These are phyloP conservation scores for Linnemannia hyalina DNA, from an alignment of 192 early-diverging fungal species.

Conservation along the genomic window DNA sequence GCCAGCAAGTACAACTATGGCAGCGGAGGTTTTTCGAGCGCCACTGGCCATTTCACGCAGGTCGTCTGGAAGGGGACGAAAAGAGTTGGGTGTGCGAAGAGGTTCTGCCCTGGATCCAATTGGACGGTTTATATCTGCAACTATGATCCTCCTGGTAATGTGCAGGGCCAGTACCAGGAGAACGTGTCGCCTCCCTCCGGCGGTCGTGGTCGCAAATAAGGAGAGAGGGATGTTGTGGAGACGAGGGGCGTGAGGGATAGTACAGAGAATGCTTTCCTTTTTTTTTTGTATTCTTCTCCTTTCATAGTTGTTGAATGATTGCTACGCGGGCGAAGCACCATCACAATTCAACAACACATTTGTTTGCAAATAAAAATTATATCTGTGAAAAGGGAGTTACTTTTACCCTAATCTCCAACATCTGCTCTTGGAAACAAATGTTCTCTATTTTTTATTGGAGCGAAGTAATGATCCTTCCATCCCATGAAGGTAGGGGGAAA, in stretches of 20 bases:
- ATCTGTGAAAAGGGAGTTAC: too few relatives aligned
- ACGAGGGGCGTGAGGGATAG: neutral
- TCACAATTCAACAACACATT: too few relatives aligned
- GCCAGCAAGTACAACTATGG: slow-evolving; percentile 47
- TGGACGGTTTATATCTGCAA: slow-evolving; percentile 52
- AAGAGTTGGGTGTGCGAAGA: slow-evolving; percentile 27
- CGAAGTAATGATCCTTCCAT: too few relatives aligned
- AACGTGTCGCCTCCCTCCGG: slow-evolving; percentile 39
- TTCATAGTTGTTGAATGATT: neutral
- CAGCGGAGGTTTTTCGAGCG: slow-evolving; percentile 37
- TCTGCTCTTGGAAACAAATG: too few relatives aligned
- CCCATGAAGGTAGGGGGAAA: too few relatives aligned
- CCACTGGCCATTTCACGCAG: slow-evolving; percentile 62
- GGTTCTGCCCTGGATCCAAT: slow-evolving; percentile 28
- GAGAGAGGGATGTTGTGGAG: too few relatives aligned
- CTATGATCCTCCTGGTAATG: slow-evolving; percentile 56
- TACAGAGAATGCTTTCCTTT: neutral
- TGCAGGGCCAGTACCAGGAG: slow-evolving; percentile 15
- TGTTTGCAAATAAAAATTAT: too few relatives aligned
- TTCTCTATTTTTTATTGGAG: too few relatives aligned
- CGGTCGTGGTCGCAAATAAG: neutral
- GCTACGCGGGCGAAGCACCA: too few relatives aligned
- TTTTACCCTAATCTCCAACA: too few relatives aligned
- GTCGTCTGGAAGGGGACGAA: slow-evolving; percentile 41
- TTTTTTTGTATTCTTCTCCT: neutral